Base-by-base conservation (phyloP, 73 alveolate species). In the Blepharisma stoltei region DNA sequence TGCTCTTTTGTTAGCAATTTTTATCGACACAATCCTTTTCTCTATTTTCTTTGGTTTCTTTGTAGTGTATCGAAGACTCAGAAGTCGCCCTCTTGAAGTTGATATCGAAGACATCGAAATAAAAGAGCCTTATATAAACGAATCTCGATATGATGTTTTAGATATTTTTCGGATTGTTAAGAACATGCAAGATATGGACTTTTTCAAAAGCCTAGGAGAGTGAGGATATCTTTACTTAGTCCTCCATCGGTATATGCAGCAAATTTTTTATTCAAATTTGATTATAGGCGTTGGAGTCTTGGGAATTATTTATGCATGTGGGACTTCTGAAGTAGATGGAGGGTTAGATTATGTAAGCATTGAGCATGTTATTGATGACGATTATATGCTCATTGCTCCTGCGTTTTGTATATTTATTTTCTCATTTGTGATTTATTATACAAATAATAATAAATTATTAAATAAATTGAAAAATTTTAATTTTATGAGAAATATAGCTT, bases 91-190 rank as follows among this genome's bases (percentile, higher is more conserved):
- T 14, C 14, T 60, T 38, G 46, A 60, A 9, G 23, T 60, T 20
- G 73, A 60, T 1, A n/a, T 60, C 0, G 41, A 32, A 32, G 73
- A 60, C 5, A 25, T 60, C 2, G n/a, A n/a, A 20, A 25, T 60
- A 8, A 18, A 18, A 14, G 23, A 20, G 45, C 73, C 73, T 60
- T 60, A 60, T 60, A 60, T 60, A 38, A n/a, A 60, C 23, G 73
- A 60, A 60, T n/a, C 73, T 60, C 46, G 23, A 38, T 25, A 60
- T 25, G 14, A n/a, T 60, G 11, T 38, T 18, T n/a, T 2, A 1
- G 38, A 60, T 9, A 60, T 60, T 25, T n/a, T 38, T 8, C 0
- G 46, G 23, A 60, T 14, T 4, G 73, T 60, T 8, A 60, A 60
- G 23, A 60, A 60, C 5, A 60, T 60, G 73, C 14, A 38, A 14